Base-by-base conservation (phyloP, 2,329 filamentous ascomycete genomes). In the Pseudocercospora crystallina region DNA sequence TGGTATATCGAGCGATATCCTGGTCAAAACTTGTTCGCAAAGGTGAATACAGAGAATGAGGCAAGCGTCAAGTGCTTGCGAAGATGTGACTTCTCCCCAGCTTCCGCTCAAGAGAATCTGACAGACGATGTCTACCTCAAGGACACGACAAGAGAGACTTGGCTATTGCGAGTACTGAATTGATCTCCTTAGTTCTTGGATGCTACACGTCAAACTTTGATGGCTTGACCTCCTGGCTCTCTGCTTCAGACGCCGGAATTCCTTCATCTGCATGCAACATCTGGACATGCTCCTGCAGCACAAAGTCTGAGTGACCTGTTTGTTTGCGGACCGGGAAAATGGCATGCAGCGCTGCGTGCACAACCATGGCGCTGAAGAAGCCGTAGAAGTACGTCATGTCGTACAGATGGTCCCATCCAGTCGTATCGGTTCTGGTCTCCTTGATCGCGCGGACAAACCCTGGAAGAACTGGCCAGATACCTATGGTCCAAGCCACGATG, bases 381-480 rank as follows among this genome's bases (percentile, higher is more conserved):
- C 54, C 54, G 14, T 57, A 53, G 13, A 57, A 57, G 43, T 53
- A 53, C 8, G 54, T 57, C 34, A 53, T 53, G 20, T 57, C 32
- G 36, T 53, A 57, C 5, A 56, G 12, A 26, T 44, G 46, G 47
- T 56, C 53, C 46, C 53, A 56, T 9, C 42, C 53, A 14, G 34
- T 42, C n/a, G 7, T 50, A 10, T 36, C 36, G 8, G 29, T 41
- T 10, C 50, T 48, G 17, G 35, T 36, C 10, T 46, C 42, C 20
- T 43, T 15, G 13, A 56, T 47, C n/a, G 53, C 33, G 38, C 53
- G 45, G 33, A 41, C 54, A 37, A 59, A 56, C 8, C 54, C 57
- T n/a, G 57, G 49, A 12, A 59, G 20, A 8, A 54, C 40, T 8
- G 51, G 49, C 46, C 40, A 49, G 20, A 53, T 56, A 3, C 47